Percentiles rank a stretch among this genome's conserved stretches.
These are phyloP conservation scores for Galeopsis tetrahit DNA, from an alignment of 257 asterid species.

Conservation along the genomic window DNA sequence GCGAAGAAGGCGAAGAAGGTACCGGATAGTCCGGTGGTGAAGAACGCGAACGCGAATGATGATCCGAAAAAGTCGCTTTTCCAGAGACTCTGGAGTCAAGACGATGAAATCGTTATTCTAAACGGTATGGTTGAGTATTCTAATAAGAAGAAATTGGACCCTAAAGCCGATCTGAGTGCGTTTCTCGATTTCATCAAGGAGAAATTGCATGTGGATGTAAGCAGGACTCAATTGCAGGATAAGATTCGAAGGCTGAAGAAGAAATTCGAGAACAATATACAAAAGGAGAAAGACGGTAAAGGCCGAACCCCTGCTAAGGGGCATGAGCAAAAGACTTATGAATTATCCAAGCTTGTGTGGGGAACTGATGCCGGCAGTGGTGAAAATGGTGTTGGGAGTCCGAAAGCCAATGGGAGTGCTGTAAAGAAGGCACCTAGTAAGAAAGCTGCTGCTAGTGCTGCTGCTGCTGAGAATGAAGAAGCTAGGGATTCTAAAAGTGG, in stretches of 20 bases:
- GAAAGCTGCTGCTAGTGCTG: conserved; percentile 13
- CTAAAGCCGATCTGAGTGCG: conserved; percentile 43
- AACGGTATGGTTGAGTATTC: conserved; percentile 61
- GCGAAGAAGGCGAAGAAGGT: conserved; percentile 56
- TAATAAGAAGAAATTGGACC: conserved; percentile 47
- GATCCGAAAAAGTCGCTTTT: conserved; percentile 48
- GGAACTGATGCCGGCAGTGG: conserved; percentile 36
- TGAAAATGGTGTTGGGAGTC: conserved; percentile 35
- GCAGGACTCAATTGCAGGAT: conserved; percentile 53
- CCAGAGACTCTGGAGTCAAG: conserved; percentile 68
- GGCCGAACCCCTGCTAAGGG: conserved; percentile 41
- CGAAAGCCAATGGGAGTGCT: conserved; percentile 39
- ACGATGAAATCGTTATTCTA: conserved; percentile 60
- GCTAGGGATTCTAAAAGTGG: conserved; percentile 24
- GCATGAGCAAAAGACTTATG: conserved; percentile 57
- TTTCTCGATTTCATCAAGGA: conserved; percentile 60
- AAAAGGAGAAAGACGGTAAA: conserved; percentile 51
- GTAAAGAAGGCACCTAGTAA: conserved; percentile 36
- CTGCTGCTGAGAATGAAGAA: conserved; percentile 30
- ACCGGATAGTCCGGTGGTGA: conserved; percentile 30
- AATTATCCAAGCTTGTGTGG: conserved; percentile 60
- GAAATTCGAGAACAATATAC: conserved; percentile 52
- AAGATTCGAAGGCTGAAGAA: conserved; percentile 62
- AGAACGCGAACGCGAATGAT: conserved; percentile 17
- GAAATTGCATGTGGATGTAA: conserved; percentile 47